Base-by-base conservation (phyloP, 352 stramenopile genomes). In the Discostella stelligera region DNA sequence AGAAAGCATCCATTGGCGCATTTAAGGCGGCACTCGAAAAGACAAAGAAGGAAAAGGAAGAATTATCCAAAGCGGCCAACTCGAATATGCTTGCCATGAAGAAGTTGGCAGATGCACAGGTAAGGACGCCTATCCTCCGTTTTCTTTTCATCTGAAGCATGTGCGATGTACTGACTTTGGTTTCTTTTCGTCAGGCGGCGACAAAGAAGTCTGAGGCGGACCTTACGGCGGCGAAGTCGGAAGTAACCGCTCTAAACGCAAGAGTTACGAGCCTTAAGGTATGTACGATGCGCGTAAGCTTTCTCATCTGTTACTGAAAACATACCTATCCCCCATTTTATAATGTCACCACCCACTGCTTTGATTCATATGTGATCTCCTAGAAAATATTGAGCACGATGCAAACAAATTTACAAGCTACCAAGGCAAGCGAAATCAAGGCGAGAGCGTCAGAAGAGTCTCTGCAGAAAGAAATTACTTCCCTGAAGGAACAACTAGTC, bases 31-130 rank as follows among this genome's bases (percentile, higher is more conserved):
- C 72, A 18, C 75, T 91, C 27, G 68, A 72, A 16, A 89, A 89
- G 56, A 61, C 80, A 0, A 91, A 87, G 50, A 66, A 52, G 20
- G 80, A 94, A 65, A 92, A 90, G 20, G 84, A 89, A 55, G 68
- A 78, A 39, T 59, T 89, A 9, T 32, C 64, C 14, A 86, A 78
- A 60, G 50, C 72, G 8, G 67, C 64, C 16, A 80, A 85, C 59
- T 68, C 71, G 25, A 82, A 77, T 59, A 76, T 86, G 56, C 81
- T 77, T 27, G 61, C 84, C n/a, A 77, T 86, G n/a, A 84, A 84
- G 25, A 85, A 86, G 49, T 77, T 85, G 8, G 80, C 68, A 4
- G 77, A 85, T 30, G 81, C 80, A 50, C 86, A 86, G 54, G 79
- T 87, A 13, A 85, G 74, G 54, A 60, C 80, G 6, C 53, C 67